Percentiles rank a stretch among this genome's conserved stretches.
Evolutionary conservation across 2,329 filamentous ascomycete genomes (phyloP).

Genomic region (Sarocladium kiliense): DNA sequence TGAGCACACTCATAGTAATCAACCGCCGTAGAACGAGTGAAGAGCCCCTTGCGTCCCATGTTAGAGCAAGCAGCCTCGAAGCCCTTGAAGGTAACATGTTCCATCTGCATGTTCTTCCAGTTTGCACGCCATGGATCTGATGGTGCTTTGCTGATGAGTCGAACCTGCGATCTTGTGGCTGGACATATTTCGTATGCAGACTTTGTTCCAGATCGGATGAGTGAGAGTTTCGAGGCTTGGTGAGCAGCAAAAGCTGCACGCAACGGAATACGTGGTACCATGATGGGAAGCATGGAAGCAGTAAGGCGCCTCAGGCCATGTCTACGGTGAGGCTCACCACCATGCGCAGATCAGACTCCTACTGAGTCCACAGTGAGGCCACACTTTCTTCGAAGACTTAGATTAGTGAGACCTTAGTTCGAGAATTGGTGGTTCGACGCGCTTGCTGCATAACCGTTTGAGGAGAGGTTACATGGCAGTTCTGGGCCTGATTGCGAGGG

Average conservation of each 20-base stretch:
- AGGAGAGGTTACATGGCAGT: neutral
- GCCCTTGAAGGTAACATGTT: neutral
- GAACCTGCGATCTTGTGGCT: neutral
- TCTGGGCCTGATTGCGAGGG: neutral
- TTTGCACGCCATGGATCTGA: neutral
- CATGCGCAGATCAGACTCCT: no score
- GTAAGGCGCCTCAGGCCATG: neutral
- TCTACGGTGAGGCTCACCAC: neutral
- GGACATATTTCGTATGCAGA: neutral
- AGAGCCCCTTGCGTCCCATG: neutral
- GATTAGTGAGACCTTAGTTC: no score
- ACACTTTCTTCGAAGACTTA: no score
- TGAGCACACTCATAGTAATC: conserved; percentile 1
- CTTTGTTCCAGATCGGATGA: neutral
- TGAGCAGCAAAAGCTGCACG: neutral
- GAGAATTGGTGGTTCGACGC: no score
- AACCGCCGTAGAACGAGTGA: neutral
- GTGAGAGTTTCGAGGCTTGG: neutral
- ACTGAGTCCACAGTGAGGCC: no score
- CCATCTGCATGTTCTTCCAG: neutral
- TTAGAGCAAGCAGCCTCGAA: neutral
- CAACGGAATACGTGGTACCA: neutral
- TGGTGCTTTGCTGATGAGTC: neutral
- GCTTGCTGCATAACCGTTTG: neutral
- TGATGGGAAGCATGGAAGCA: neutral